These are phyloP conservation scores for Colletotrichum euphorbiae DNA, from an alignment of 2,329 filamentous ascomycete species.

Conservation along the genomic window DNA sequence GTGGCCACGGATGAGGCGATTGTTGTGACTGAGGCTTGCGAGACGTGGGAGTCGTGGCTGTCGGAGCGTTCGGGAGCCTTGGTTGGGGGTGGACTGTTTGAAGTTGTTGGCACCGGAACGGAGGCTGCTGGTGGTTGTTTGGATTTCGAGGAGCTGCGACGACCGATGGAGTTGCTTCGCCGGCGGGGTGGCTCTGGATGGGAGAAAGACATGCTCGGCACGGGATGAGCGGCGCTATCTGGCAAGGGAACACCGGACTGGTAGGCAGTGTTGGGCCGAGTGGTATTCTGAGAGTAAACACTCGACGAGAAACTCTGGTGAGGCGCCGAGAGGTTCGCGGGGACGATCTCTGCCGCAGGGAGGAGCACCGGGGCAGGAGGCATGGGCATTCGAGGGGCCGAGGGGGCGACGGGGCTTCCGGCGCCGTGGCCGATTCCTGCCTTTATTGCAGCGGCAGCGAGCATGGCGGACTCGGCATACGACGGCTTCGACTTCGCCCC, in stretches of 20 bases:
- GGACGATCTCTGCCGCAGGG: conserved; percentile 48
- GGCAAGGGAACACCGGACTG: conserved; percentile 37
- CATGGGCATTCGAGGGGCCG: conserved; percentile 25
- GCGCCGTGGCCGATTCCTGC: conserved; percentile 40
- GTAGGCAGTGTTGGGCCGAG: conserved; percentile 37
- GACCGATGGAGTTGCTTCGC: conserved; percentile 37
- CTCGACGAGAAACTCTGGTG: conserved; percentile 48
- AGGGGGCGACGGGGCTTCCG: conserved; percentile 32
- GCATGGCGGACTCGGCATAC: conserved; percentile 36
- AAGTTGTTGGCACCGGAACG: conserved; percentile 16
- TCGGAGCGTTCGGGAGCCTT: conserved; percentile 34
- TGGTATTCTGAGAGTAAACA: conserved; percentile 51
- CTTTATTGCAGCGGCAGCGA: conserved; percentile 39
- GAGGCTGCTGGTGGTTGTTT: conserved; percentile 33
- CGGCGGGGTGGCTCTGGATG: conserved; percentile 40
- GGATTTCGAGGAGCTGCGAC: conserved; percentile 26
- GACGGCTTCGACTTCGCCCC: conserved; percentile 34
- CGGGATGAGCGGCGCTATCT: conserved; percentile 39
- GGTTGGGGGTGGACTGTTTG: not conserved
- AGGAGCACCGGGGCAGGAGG: conserved; percentile 35
- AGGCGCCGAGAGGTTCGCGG: conserved; percentile 35
- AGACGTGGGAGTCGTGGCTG: conserved; percentile 42
- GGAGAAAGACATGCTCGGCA: conserved; percentile 42
- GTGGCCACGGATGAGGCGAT: conserved; percentile 48
- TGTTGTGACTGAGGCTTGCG: conserved; percentile 51